Conservation (phyloP, 2,329 filamentous ascomycete species). For the Fusarium multiceps region DNA sequence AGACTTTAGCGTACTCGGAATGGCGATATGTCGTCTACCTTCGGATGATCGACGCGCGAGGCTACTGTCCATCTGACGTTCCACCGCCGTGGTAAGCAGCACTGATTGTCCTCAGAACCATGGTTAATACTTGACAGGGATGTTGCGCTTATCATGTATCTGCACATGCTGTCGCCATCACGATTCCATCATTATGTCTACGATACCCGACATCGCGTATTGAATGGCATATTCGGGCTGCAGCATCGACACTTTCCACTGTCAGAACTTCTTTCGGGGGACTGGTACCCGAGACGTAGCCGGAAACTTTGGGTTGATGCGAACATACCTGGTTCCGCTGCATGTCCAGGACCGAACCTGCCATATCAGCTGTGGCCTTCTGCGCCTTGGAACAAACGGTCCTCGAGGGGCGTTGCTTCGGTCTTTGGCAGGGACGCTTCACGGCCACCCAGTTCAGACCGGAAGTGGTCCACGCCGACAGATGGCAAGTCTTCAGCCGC, state of each 20-base stretch:
- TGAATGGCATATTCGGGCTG: not conserved
- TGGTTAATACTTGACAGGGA: not conserved
- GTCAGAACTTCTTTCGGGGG: not conserved
- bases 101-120: fast-evolving
- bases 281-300: not conserved
- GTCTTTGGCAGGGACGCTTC: not conserved
- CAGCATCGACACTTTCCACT: constrained; percentile 7
- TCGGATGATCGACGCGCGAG: not conserved
- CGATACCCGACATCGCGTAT: not conserved
- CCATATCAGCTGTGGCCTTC: constrained; percentile 1
- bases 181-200: constrained; percentile 1
- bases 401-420: not conserved
- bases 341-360: not conserved
- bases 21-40: constrained; percentile 10
- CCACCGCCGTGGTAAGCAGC: not conserved
- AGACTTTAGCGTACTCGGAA: constrained; percentile 12
- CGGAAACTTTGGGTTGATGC: not conserved
- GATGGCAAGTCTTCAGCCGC: fast-evolving
- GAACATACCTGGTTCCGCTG: not conserved
- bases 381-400: not conserved
- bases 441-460: not conserved
- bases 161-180: constrained; percentile 1
- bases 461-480: not conserved
- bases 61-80: not conserved
- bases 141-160: constrained; percentile 12